A percentile compares a stretch with the other conserved stretches of the same genome.
These are phyloP conservation scores for Ramalina intermedia DNA, from an alignment of 495 filamentous ascomycete species.

Conservation along the genomic window DNA sequence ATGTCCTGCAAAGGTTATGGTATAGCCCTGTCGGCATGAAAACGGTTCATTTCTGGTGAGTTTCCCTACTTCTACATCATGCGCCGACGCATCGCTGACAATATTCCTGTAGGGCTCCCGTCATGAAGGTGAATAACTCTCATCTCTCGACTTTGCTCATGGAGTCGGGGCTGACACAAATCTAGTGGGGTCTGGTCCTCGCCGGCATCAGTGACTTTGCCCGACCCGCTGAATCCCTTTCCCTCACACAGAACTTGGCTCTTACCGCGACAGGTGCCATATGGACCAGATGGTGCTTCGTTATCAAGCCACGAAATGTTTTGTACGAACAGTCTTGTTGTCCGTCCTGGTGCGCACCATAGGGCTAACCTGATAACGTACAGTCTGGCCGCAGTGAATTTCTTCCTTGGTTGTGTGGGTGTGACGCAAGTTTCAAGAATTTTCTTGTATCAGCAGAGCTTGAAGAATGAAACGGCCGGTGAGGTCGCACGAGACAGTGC, in stretches of 20 bases:
- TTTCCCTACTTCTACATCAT: conserved; percentile 3
- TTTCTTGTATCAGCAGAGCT: conserved; percentile 43
- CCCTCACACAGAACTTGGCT: conserved; percentile 77
- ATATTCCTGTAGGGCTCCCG: conserved; percentile 54
- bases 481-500: conserved; percentile 28
- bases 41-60: conserved; percentile 96
- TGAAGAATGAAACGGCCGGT: conserved; percentile 33
- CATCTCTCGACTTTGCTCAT: conserved; percentile 3
- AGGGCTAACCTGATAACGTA: neutral
- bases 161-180: conserved; percentile 6
- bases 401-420: conserved; percentile 87
- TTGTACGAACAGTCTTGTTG: conserved; percentile 39
- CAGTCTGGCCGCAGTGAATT: conserved; percentile 90
- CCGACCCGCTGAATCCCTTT: conserved; percentile 84
- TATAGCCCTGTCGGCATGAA: conserved; percentile 77
- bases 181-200: conserved; percentile 76
- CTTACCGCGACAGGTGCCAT: conserved; percentile 82
- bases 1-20: conserved; percentile 59
- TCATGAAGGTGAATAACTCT: conserved; percentile 66
- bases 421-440: conserved; percentile 70
- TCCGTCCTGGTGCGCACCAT: too few species aligned
- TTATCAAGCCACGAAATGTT: conserved; percentile 85
- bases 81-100: neutral
- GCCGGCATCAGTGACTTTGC: conserved; percentile 84
- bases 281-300: conserved; percentile 97